These are phyloP conservation scores for Agrostemma githago DNA, from an alignment of 148 eudicot genomes.

Conservation along the genomic window DNA sequence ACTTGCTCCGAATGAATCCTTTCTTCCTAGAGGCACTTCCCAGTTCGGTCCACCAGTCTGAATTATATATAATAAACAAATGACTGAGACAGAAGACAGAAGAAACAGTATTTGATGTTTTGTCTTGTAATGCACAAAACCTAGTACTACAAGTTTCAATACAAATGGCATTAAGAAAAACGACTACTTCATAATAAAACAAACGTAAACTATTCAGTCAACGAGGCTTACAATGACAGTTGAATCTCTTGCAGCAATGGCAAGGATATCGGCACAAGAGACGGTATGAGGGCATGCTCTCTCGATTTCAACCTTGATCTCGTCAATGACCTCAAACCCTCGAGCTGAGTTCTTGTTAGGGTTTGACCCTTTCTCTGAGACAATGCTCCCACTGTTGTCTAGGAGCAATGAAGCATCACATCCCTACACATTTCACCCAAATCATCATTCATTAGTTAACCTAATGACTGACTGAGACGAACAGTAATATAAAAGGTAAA, in stretches of 20 bases:
- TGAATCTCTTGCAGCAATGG: constrained; percentile 73
- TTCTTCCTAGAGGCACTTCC: constrained; percentile 87
- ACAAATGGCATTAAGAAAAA: too few relatives aligned
- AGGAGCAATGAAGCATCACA: constrained; percentile 80
- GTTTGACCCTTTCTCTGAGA: constrained; percentile 60
- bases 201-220: too few relatives aligned
- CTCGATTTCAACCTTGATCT: constrained; percentile 70
- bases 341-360: constrained; percentile 71
- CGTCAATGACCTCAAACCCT: constrained; percentile 72
- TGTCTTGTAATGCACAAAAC: neutral
- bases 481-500: too few relatives aligned
- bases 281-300: constrained; percentile 73
- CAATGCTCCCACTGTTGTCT: constrained; percentile 53
- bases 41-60: constrained; percentile 84
- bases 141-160: neutral
- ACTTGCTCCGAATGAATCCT: constrained; percentile 70
- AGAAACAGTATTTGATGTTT: neutral
- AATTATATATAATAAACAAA: neutral
- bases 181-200: too few relatives aligned
- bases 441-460: neutral
- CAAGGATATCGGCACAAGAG: constrained; percentile 77
- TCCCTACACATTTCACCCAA: constrained; percentile 40
- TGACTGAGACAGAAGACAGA: neutral
- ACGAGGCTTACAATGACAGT: constrained; percentile 50
- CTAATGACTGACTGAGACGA: neutral